Percentiles rank a stretch among this genome's conserved stretches.
phyloP scores from a whole-genome alignment of 768 basidiomycete genomes.

The Russula abietina region DNA sequence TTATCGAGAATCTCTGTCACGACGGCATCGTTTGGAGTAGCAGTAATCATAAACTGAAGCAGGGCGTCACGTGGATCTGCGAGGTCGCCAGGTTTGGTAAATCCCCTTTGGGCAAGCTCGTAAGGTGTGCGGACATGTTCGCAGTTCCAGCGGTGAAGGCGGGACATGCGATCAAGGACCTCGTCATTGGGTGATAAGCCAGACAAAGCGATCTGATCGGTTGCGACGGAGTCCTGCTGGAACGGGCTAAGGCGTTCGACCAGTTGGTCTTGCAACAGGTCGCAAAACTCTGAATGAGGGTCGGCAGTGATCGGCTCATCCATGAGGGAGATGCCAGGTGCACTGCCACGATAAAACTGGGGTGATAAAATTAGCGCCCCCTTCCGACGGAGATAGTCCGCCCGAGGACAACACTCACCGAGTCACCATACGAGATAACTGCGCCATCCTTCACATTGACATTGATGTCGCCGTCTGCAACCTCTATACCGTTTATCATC shows the following conservation, averaged over 20 bases:
- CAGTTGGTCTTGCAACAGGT: conserved; percentile 37
- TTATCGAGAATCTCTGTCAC: conserved; percentile 45
- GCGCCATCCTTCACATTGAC: conserved; percentile 58
- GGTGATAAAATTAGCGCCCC: conserved; percentile 5
- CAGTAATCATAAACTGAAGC: conserved; percentile 73
- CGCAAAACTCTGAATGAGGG: conserved; percentile 51
- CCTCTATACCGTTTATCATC: conserved; percentile 77
- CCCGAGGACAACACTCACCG: conserved; percentile 7
- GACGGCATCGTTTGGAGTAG: conserved; percentile 49
- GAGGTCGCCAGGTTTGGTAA: conserved; percentile 4
- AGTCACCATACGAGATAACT: conserved; percentile 19
- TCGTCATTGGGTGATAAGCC: conserved; percentile 28
- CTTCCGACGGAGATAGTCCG: background rate
- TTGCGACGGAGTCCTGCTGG: conserved; percentile 26
- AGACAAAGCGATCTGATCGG: conserved; percentile 33
- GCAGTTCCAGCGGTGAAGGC: conserved; percentile 55
- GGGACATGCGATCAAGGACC: conserved; percentile 35
- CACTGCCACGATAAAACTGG: conserved; percentile 71
- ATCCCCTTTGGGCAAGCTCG: conserved; percentile 30
- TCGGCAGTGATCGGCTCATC: conserved; percentile 27
- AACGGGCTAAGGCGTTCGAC: conserved; percentile 31
- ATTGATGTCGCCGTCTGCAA: conserved; percentile 88
- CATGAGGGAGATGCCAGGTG: conserved; percentile 36
- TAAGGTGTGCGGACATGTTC: conserved; percentile 40
- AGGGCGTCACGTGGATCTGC: conserved; percentile 50